Base-by-base conservation (phyloP, 2,329 filamentous ascomycete species). In the Torrubiellomyces zombiae region DNA sequence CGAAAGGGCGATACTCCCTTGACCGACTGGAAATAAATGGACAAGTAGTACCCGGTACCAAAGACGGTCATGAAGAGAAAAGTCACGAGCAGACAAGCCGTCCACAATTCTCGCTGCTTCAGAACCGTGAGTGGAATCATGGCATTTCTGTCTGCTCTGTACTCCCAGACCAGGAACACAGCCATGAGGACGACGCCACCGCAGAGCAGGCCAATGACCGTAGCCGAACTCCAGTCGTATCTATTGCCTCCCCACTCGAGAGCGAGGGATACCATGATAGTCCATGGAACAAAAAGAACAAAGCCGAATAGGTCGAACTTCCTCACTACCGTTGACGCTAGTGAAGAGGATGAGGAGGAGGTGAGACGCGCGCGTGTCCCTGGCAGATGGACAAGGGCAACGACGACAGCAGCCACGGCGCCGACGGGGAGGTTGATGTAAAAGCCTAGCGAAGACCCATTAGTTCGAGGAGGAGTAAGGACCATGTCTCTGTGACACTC, bases 361-460 rank as follows among this genome's bases (percentile, higher is more conserved):
- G 9, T 35, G 40, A 2, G 37, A 37, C 29, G 51, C 55, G 19
- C 32, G 13, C 8, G 38, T 38, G 21, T 48, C 46, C 10, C 56
- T 51, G 53, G 56, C 8, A 55, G 43, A 22, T 38, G 35, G 13
- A 51, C 30, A 7, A 53, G 26, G 2, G 43, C 12, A 6, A 58
- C 23, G 8, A 45, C 36, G 4, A 42, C 4, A 7, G 40, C 52
- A 3, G 51, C 43, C 9, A 54, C 10, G 3, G 34, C 48, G 4
- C 55, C 56, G 15, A 60, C 22, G 1, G 58, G 57, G 5, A 63
- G 44, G 34, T 61, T 61, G 43, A 62, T 45, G 31, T 53, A 60
- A 35, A 59, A 60, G 26, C 50, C 49, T 45, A 19, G 14, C 14
- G 16, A 16, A 20, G n/a, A 6, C 4, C 14, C 14, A 18, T 5